A percentile compares a stretch with the other conserved stretches of the same genome.
Evolutionary conservation across 1,284 basidiomycete genomes (phyloP).

Genomic region (Cronartium quercuum): DNA sequence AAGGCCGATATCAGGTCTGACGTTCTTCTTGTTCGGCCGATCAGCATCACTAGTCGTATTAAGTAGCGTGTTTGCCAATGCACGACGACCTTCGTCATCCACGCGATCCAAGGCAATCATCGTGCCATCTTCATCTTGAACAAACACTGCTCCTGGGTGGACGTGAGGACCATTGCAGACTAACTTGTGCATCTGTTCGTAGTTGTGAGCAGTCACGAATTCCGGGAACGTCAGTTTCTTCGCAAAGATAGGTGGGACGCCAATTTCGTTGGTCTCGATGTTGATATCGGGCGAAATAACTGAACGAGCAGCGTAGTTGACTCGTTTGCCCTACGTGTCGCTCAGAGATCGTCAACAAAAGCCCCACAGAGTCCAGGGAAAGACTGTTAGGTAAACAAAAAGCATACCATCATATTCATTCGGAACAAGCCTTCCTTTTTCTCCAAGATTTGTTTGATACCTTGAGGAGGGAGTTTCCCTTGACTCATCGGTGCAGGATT

Average conservation of each 20-base stretch:
- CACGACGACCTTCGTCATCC: conserved; percentile 77
- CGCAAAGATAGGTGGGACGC: conserved; percentile 95
- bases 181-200: conserved; percentile 77
- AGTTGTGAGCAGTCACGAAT: conserved; percentile 86
- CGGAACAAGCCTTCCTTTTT: conserved; percentile 99
- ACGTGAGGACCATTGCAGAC: conserved; percentile 85
- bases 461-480: conserved; percentile 85
- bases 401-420: conserved; percentile 92
- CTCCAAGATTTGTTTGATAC: conserved; percentile 93
- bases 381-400: conserved; percentile 15
- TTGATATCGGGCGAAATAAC: conserved; percentile 99
- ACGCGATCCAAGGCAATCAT: conserved; percentile 78
- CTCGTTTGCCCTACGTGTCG: conserved; percentile 78
- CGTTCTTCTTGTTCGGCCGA: conserved; percentile 53
- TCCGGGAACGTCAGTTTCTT: conserved; percentile 95
- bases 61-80: conserved; percentile 92
- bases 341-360: not conserved
- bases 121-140: conserved; percentile 90
- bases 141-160: conserved; percentile 88
- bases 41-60: conserved; percentile 71
- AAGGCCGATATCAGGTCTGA: conserved; percentile 52
- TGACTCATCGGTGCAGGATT: conserved; percentile 78
- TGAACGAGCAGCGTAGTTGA: conserved; percentile 97
- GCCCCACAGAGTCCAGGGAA: conserved; percentile 7
- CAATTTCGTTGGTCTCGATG: conserved; percentile 98